Evolutionary conservation across 305 asterid genomes (phyloP).

Genomic region (Vinca major): DNA sequence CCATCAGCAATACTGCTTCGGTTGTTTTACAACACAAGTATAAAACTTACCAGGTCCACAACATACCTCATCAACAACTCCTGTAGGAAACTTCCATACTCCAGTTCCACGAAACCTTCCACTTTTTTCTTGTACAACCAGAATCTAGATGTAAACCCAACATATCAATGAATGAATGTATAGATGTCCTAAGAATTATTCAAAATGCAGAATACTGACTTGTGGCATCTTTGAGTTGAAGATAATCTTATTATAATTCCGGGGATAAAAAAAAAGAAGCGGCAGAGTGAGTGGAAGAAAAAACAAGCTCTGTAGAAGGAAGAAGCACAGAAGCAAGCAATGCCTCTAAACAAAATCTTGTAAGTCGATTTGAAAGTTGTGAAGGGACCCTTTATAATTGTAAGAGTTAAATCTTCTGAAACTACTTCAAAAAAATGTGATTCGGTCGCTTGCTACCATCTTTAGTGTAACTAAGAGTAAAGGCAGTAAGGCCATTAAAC

Average conservation of each 20-base stretch:
- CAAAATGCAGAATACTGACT: background rate
- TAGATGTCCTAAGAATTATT: background rate
- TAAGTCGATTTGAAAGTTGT: background rate
- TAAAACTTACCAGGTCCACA: slow-evolving; percentile 17
- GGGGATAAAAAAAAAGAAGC: too few relatives aligned
- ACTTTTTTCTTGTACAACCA: slow-evolving; percentile 85
- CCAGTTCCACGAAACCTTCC: slow-evolving; percentile 73
- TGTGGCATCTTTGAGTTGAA: background rate
- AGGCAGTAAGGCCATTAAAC: background rate
- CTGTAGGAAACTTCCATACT: slow-evolving; percentile 89
- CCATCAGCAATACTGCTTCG: background rate
- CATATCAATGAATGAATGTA: background rate
- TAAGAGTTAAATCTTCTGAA: background rate
- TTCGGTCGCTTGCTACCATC: background rate
- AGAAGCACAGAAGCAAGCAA: background rate
- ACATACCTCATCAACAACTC: slow-evolving; percentile 93
- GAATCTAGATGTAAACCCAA: slow-evolving; percentile 35
- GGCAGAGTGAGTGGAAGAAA: background rate
- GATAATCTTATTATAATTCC: background rate
- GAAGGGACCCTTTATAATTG: background rate
- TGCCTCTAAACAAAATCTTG: background rate
- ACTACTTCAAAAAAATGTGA: background rate
- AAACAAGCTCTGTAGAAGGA: too few relatives aligned
- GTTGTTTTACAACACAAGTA: background rate
- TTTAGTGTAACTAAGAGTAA: background rate